These are phyloP conservation scores for Clonostachys rhizophaga DNA, from an alignment of 2,329 filamentous ascomycete genomes.

Conservation along the genomic window DNA sequence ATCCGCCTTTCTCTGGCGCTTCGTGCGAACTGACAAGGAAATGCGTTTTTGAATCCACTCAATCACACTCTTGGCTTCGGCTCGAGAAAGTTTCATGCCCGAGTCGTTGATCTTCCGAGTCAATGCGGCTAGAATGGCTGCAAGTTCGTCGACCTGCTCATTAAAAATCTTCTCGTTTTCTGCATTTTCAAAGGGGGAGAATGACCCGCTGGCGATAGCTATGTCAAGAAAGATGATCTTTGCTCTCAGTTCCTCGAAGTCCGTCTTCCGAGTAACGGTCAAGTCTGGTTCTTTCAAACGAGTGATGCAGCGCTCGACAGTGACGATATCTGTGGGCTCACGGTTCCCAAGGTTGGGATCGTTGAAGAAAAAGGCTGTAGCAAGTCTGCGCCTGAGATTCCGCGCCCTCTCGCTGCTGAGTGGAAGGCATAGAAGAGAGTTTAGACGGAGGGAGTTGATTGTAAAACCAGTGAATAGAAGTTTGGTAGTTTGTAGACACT, in stretches of 20 bases:
- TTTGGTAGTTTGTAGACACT: conserved; percentile 46
- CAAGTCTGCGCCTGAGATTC: conserved; percentile 62
- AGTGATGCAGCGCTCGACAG: conserved; percentile 35
- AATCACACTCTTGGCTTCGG: conserved; percentile 72
- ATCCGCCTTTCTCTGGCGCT: conserved; percentile 45
- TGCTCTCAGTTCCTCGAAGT: conserved; percentile 67
- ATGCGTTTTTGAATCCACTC: conserved; percentile 74
- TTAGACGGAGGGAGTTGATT: conserved; percentile 46
- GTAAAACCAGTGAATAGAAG: conserved; percentile 39
- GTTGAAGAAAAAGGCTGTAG: conserved; percentile 57
- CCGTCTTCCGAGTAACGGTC: conserved; percentile 44
- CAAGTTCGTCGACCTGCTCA: conserved; percentile 62
- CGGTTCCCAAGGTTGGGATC: conserved; percentile 34
- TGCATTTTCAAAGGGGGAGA: conserved; percentile 13
- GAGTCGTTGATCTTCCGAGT: conserved; percentile 65
- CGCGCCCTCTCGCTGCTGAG: conserved; percentile 42
- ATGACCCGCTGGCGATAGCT: conserved; percentile 60
- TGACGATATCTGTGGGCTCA: conserved; percentile 33
- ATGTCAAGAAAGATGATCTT: conserved; percentile 67
- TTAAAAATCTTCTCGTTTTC: conserved; percentile 55
- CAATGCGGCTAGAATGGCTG: conserved; percentile 50
- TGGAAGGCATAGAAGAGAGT: conserved; percentile 56
- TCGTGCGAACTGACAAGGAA: conserved; percentile 64
- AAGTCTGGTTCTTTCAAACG: conserved; percentile 45
- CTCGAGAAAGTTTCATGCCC: conserved; percentile 66